Percentiles rank a stretch among this genome's conserved stretches.
These are phyloP conservation scores for Cladophialophora psammophila DNA, from an alignment of 2,329 filamentous ascomycete genomes.

Conservation along the genomic window DNA sequence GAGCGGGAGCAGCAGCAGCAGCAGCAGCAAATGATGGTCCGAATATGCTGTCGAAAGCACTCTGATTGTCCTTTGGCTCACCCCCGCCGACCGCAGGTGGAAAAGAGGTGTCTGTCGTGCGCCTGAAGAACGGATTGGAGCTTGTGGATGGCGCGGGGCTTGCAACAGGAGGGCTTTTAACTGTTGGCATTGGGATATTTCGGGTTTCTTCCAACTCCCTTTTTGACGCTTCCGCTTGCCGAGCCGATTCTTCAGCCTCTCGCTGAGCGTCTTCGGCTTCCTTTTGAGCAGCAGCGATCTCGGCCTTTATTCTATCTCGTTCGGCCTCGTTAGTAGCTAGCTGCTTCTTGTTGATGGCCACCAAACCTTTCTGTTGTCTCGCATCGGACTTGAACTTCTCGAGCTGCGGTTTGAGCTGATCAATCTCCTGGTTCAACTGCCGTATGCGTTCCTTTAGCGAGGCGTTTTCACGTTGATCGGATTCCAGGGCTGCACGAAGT, in stretches of 20 bases:
- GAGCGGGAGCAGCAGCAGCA: slow-evolving; percentile 59
- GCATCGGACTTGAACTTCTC: slow-evolving; percentile 93
- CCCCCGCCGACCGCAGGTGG: slow-evolving; percentile 29
- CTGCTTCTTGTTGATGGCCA: slow-evolving; percentile 99
- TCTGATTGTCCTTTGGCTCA: slow-evolving; percentile 44
- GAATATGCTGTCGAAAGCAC: slow-evolving; percentile 86
- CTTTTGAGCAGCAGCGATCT: slow-evolving; percentile 73
- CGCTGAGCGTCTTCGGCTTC: slow-evolving; percentile 66
- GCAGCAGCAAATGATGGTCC: slow-evolving; percentile 68
- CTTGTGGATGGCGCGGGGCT: slow-evolving; percentile 65
- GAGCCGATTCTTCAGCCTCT: slow-evolving; percentile 53
- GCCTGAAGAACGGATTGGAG: slow-evolving; percentile 95
- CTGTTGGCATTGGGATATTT: slow-evolving; percentile 33
- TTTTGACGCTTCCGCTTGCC: slow-evolving; percentile 53
- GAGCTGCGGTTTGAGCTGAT: slow-evolving; percentile 84
- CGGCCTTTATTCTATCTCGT: slow-evolving; percentile 82
- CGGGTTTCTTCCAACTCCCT: slow-evolving; percentile 38
- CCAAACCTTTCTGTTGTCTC: slow-evolving; percentile 92
- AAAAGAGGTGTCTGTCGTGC: slow-evolving; percentile 58
- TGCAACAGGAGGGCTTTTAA: slow-evolving; percentile 40
- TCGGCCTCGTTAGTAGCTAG: slow-evolving; percentile 86
- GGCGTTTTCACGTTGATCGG: slow-evolving; percentile 88
- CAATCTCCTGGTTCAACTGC: slow-evolving; percentile 80
- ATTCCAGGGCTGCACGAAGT: slow-evolving; percentile 74
- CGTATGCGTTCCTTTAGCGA: slow-evolving; percentile 87